Evolutionary conservation across 148 eudicot species (phyloP).

Genomic region (Silene conica): DNA sequence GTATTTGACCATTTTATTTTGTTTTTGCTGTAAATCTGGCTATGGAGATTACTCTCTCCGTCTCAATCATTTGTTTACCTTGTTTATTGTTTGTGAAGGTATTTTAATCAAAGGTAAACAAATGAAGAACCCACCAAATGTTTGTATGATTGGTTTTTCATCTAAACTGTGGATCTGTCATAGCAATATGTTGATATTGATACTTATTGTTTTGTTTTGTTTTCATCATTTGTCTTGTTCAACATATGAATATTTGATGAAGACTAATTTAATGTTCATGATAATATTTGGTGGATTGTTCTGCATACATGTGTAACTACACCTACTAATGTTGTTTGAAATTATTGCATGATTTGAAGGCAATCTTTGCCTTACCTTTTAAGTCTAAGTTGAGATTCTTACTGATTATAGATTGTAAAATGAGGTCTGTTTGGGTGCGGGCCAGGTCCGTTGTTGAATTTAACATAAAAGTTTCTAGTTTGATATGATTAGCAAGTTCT

Average conservation of each 20-base stretch:
- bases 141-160: background rate
- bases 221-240: too few species aligned
- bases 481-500: background rate
- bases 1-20: background rate
- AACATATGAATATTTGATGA: too few species aligned
- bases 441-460: too few species aligned
- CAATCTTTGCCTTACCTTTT: background rate
- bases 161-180: too few species aligned
- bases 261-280: too few species aligned
- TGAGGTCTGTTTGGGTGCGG: too few species aligned
- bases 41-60: background rate
- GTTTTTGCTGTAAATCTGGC: background rate
- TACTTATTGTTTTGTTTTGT: background rate
- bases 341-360: background rate
- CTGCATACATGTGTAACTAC: too few species aligned
- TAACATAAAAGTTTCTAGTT: background rate
- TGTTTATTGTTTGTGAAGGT: background rate
- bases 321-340: too few species aligned
- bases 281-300: background rate
- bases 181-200: background rate
- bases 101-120: background rate
- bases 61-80: background rate
- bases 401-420: conserved; percentile 6
- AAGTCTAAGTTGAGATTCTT: conserved; percentile 10
- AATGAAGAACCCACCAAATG: background rate